A percentile compares a stretch with the other conserved stretches of the same genome.
These are phyloP conservation scores for Sanguinoderma infundibulare DNA, from an alignment of 1,284 basidiomycete species.

Conservation along the genomic window DNA sequence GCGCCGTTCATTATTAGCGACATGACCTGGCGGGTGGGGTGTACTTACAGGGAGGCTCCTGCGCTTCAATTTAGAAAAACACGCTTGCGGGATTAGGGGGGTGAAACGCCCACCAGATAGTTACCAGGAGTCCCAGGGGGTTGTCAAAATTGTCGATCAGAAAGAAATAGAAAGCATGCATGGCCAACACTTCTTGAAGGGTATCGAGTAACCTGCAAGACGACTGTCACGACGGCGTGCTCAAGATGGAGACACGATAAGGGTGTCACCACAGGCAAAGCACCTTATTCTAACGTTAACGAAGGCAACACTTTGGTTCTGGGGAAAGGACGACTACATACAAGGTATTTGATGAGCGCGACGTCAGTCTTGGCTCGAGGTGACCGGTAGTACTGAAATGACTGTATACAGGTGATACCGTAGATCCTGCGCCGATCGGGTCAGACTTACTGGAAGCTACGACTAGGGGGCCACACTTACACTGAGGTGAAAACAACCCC, in stretches of 20 bases:
- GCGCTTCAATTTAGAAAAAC: neutral
- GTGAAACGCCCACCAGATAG: neutral
- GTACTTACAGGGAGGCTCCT: neutral
- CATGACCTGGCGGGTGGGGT: no score
- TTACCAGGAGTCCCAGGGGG: neutral
- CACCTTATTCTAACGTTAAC: neutral
- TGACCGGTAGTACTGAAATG: neutral
- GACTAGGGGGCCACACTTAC: neutral
- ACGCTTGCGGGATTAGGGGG: accelerated
- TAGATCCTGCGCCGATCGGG: neutral
- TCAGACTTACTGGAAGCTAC: neutral
- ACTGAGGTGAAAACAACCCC: neutral
- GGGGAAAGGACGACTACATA: neutral
- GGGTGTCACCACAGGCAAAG: neutral
- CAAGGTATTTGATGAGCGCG: neutral
- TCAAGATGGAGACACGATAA: neutral
- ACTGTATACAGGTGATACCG: neutral
- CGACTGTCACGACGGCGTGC: neutral
- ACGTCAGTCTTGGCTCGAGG: neutral
- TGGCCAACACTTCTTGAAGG: neutral
- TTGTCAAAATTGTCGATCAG: neutral
- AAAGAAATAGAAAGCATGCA: neutral
- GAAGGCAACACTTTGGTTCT: no score
- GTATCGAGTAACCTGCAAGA: neutral
- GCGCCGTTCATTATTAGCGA: neutral